Base-by-base conservation (phyloP, 805 yeast species). In the Hanseniaspora vineae region DNA sequence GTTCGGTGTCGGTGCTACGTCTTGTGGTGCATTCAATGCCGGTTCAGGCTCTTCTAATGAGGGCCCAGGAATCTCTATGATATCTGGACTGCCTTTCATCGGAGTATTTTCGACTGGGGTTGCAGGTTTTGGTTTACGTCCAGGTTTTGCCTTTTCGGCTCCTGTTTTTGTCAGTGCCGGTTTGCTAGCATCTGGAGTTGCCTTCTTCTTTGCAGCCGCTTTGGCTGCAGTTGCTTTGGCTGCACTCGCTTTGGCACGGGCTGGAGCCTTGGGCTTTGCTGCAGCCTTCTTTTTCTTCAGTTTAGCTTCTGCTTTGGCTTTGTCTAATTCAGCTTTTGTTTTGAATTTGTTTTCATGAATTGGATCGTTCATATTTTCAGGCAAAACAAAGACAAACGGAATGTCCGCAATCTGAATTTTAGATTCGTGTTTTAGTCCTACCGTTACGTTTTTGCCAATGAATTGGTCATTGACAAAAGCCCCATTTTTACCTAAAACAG, bases 351-450 rank as follows among this genome's bases (percentile, higher is more conserved):
- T 43, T 15, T 44, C 61, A 2, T 46, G 35, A 48, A 58, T 50
- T 14, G 67, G 67, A 35, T 59, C 56, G 9, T 69, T 61, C 44
- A 76, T 82, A 19, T 78, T 68, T 2, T 79, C 76, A 6, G 98
- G 98, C 39, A 92, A 67, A 14, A 90, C 83, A 63, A 92, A 92
- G 45, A 78, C 76, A 63, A 92, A 92, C 9, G 87, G 82, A 15
- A 90, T 85, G 57, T 87, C 95, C 13, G 97, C 97, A 39, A 92
- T 86, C 62, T 92, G 97, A 45, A 92, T 80, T 56, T 84, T 83
- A 1, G 89, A 79, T 39, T 82, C 84, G 64, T 90, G 86, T 19
- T 71, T 71, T 44, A 92, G 68, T 2, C 96, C 96, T 9, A 92
- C 88, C 0, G 98, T 92, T 35, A 85, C 80, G 9, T 96, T 97